phyloP scores from a whole-genome alignment of 2,329 filamentous ascomycete genomes.

The Talaromyces amestolkiae region DNA sequence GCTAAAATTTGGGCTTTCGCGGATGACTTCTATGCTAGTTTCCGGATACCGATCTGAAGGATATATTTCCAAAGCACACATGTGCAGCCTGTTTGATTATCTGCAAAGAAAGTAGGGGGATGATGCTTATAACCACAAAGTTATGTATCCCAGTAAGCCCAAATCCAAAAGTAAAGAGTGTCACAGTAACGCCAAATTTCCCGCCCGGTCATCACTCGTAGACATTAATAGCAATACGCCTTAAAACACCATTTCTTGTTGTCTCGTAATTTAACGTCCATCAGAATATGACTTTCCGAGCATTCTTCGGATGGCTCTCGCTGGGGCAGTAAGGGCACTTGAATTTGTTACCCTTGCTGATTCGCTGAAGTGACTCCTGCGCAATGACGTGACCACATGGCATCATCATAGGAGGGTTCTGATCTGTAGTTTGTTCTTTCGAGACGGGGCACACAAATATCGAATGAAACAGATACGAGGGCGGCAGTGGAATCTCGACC shows the following conservation, averaged over 20 bases:
- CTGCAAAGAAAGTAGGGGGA: not conserved
- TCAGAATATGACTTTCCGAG: slow-evolving; percentile 68
- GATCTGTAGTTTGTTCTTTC: slow-evolving; percentile 91
- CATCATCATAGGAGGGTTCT: slow-evolving; percentile 95
- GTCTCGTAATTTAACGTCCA: not conserved
- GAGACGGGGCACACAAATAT: slow-evolving; percentile 98
- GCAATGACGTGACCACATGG: slow-evolving; percentile 94
- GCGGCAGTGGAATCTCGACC: slow-evolving; percentile 65
- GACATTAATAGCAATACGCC: slow-evolving; percentile 13
- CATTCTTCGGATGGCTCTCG: slow-evolving; percentile 76
- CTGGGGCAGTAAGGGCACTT: slow-evolving; percentile 96
- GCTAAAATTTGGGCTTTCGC: not conserved
- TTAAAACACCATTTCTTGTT: slow-evolving; percentile 1
- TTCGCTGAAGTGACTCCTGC: slow-evolving; percentile 72
- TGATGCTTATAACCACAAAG: not conserved
- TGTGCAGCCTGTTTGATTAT: not conserved
- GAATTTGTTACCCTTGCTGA: slow-evolving; percentile 76
- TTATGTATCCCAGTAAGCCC: not conserved
- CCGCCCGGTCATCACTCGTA: slow-evolving; percentile 8
- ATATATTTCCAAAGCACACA: not conserved
- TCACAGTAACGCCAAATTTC: not conserved
- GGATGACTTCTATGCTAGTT: not conserved
- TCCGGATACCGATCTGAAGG: not conserved
- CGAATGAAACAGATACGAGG: slow-evolving; percentile 74
- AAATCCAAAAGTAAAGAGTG: not conserved